Conservation (phyloP, 2,329 filamentous ascomycete genomes). For the Pleomassaria siparia region DNA sequence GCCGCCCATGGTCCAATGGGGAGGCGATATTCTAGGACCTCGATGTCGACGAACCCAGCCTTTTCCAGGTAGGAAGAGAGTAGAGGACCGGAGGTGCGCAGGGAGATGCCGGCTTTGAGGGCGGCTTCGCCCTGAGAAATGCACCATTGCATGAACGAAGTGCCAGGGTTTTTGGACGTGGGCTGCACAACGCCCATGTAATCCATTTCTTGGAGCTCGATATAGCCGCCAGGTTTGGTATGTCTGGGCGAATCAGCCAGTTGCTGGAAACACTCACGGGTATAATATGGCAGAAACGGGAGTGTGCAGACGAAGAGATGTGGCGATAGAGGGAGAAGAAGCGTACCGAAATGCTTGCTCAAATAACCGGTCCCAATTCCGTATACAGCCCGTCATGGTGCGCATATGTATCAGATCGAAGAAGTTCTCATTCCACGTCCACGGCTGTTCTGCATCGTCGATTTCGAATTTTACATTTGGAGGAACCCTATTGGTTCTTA, state of each 20-base stretch:
- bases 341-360: conserved; percentile 4
- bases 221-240: conserved; percentile 28
- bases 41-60: conserved; percentile 24
- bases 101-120: conserved; percentile 20
- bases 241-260: neutral
- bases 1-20: conserved; percentile 26
- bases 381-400: conserved; percentile 17
- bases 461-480: conserved; percentile 32
- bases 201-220: conserved; percentile 33
- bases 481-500: conserved; percentile 12
- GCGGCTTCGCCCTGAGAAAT: conserved; percentile 22
- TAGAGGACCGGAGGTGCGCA: conserved; percentile 16
- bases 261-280: neutral
- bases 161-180: conserved; percentile 18
- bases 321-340: neutral
- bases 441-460: conserved; percentile 31
- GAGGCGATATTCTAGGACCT: conserved; percentile 20
- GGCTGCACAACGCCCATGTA: conserved; percentile 24
- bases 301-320: neutral
- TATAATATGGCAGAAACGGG: neutral
- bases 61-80: conserved; percentile 12
- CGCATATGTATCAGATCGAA: conserved; percentile 18
- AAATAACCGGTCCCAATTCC: conserved; percentile 15
- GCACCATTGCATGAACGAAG: conserved; percentile 23
- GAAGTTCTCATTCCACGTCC: conserved; percentile 21